phyloP scores from a whole-genome alignment of 2,329 filamentous ascomycete species.

The Sclerotinia nivalis region DNA sequence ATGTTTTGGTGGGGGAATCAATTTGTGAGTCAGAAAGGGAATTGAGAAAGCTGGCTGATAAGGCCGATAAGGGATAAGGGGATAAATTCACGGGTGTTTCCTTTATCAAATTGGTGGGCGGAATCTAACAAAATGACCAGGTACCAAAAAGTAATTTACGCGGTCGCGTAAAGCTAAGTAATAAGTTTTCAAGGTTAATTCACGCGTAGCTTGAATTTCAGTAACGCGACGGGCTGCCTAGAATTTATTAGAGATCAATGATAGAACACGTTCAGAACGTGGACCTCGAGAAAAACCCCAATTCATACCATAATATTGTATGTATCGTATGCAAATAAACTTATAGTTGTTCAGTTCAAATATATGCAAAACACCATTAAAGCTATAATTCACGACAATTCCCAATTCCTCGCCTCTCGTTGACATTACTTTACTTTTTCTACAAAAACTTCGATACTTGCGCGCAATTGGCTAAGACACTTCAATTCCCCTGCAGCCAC shows the following conservation, averaged over 20 bases:
- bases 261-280: background rate
- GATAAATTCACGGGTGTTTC: background rate
- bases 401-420: background rate
- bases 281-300: background rate
- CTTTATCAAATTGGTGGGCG: background rate
- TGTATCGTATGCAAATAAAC: too few relatives aligned
- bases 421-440: background rate
- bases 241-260: background rate
- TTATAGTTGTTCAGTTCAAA: background rate
- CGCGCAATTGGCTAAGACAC: background rate
- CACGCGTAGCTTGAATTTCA: slow-evolving; percentile 9
- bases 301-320: background rate
- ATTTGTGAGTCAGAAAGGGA: slow-evolving; percentile 17
- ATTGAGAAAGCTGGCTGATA: too few relatives aligned
- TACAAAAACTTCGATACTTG: background rate
- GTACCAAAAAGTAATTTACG: slow-evolving; percentile 9
- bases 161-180: background rate
- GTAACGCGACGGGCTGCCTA: slow-evolving; percentile 4
- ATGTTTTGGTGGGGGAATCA: slow-evolving; percentile 19
- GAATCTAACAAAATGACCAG: background rate
- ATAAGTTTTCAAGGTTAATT: background rate
- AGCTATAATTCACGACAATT: slow-evolving; percentile 4
- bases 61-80: too few relatives aligned
- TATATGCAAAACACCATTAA: background rate
- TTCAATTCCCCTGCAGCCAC: background rate